Evolutionary conservation across 768 basidiomycete genomes (phyloP).

Genomic region (Holtermanniella nyarrowii): DNA sequence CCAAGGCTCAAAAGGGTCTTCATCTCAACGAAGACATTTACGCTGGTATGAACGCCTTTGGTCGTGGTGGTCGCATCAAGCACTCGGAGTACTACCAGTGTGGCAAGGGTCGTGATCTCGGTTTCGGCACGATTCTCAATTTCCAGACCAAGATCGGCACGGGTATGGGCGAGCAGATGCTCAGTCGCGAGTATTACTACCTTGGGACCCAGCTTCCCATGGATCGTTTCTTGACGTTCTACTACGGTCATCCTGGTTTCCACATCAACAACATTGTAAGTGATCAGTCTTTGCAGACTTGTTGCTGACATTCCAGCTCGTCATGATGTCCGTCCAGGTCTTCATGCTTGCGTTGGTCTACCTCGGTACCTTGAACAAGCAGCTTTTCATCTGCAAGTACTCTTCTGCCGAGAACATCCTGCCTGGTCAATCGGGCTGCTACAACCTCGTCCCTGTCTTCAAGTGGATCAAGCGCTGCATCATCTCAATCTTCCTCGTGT

Average conservation of each 20-base stretch:
- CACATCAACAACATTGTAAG: constrained; percentile 92
- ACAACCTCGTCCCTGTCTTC: constrained; percentile 86
- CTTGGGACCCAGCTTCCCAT: constrained; percentile 94
- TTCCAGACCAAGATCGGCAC: constrained; percentile 99
- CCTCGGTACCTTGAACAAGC: constrained; percentile 80
- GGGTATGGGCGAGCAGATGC: constrained; percentile 99
- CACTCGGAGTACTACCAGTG: constrained; percentile 99
- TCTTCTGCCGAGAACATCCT: constrained; percentile 60
- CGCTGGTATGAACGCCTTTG: constrained; percentile 96
- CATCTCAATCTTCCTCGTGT: constrained; percentile 96
- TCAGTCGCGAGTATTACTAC: constrained; percentile 98
- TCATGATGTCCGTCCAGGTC: constrained; percentile 90
- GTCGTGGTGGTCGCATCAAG: constrained; percentile 93
- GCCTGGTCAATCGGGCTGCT: constrained; percentile 75
- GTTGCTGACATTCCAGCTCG: constrained; percentile 44
- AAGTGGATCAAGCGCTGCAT: constrained; percentile 94
- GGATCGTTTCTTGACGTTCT: constrained; percentile 98
- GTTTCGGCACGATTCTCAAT: constrained; percentile 96
- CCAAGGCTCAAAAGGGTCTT: constrained; percentile 98
- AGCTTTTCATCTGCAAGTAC: constrained; percentile 70
- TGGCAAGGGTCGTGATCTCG: constrained; percentile 95
- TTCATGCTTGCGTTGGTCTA: constrained; percentile 93
- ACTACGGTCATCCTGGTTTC: constrained; percentile 98
- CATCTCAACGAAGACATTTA: constrained; percentile 99
- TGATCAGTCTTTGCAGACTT: not conserved